Percentiles rank a stretch among this genome's conserved stretches.
Evolutionary conservation across 345 rosid species (phyloP).

Genomic region (Stellera chamaejasme): DNA sequence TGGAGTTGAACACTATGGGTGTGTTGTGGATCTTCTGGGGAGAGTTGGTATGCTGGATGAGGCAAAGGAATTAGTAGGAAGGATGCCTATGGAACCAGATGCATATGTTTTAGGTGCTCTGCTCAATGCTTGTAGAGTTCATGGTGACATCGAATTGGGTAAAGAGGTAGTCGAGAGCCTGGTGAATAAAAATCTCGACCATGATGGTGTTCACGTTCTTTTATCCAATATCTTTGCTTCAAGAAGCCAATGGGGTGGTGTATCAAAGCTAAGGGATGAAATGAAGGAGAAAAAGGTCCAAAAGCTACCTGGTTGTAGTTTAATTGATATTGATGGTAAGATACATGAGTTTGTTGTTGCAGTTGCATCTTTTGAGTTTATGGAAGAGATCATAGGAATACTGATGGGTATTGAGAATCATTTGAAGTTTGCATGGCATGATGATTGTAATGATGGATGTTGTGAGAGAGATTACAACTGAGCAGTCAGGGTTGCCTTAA

Average conservation of each 20-base stretch:
- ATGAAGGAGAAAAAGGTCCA: constrained; percentile 33
- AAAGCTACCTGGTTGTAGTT: constrained; percentile 50
- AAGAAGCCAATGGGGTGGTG: constrained; percentile 31
- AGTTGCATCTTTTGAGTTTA: constrained; percentile 13
- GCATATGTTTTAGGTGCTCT: constrained; percentile 41
- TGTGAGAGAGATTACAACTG: not conserved
- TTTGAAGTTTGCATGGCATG: constrained; percentile 15
- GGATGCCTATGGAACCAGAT: constrained; percentile 51
- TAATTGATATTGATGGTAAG: constrained; percentile 31
- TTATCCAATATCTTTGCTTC: constrained; percentile 51
- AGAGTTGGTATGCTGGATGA: constrained; percentile 46
- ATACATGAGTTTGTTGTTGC: constrained; percentile 25
- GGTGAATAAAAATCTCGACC: constrained; percentile 26
- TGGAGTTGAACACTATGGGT: constrained; percentile 42
- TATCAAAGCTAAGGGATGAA: constrained; percentile 27
- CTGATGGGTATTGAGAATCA: constrained; percentile 26
- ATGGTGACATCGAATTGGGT: constrained; percentile 31
- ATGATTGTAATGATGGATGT: constrained; percentile 5
- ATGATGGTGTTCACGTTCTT: constrained; percentile 39
- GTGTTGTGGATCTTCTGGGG: constrained; percentile 50
- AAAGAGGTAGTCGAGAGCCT: constrained; percentile 35
- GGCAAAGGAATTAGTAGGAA: constrained; percentile 30
- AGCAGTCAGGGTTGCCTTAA: not conserved
- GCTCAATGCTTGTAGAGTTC: constrained; percentile 41
- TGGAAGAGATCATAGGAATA: constrained; percentile 13